These are phyloP conservation scores for Luvunga scandens DNA, from an alignment of 345 rosid genomes.

Conservation along the genomic window DNA sequence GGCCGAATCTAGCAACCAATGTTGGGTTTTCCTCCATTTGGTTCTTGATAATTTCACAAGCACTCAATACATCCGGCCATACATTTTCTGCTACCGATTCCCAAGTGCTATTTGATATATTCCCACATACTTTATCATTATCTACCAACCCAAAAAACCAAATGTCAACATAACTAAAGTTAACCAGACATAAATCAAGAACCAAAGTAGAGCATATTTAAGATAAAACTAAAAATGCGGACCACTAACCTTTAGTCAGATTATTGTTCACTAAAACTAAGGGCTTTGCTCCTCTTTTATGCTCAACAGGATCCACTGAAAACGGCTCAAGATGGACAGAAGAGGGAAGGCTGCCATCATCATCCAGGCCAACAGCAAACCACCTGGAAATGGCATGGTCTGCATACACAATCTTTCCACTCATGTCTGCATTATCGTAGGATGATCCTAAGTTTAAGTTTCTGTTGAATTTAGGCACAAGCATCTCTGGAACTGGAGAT, in stretches of 20 bases:
- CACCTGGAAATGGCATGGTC: conserved; percentile 19
- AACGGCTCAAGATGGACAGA: conserved; percentile 19
- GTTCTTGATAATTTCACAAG: conserved; percentile 16
- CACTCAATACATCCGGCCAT: conserved; percentile 20
- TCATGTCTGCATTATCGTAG: neutral
- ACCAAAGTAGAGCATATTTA: neutral
- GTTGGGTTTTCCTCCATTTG: conserved; percentile 18
- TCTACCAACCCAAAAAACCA: neutral
- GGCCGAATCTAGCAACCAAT: conserved; percentile 34
- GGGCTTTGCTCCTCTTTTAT: conserved; percentile 16
- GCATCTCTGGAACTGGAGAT: conserved; percentile 16
- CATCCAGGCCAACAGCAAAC: conserved; percentile 22
- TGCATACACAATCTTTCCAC: conserved; percentile 17
- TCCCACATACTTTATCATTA: neutral
- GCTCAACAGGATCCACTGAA: conserved; percentile 1
- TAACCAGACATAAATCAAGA: neutral
- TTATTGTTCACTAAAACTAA: conserved; percentile 19
- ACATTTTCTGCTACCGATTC: conserved; percentile 21
- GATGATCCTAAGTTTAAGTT: conserved; percentile 10
- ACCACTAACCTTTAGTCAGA: conserved; percentile 11
- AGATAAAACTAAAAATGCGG: neutral
- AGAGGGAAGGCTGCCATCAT: conserved; percentile 12
- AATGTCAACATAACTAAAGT: neutral
- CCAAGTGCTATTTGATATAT: conserved; percentile 12
- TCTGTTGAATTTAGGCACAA: neutral